Base-by-base conservation (phyloP, 2,329 filamentous ascomycete species). In the Rachicladosporium sp. region DNA sequence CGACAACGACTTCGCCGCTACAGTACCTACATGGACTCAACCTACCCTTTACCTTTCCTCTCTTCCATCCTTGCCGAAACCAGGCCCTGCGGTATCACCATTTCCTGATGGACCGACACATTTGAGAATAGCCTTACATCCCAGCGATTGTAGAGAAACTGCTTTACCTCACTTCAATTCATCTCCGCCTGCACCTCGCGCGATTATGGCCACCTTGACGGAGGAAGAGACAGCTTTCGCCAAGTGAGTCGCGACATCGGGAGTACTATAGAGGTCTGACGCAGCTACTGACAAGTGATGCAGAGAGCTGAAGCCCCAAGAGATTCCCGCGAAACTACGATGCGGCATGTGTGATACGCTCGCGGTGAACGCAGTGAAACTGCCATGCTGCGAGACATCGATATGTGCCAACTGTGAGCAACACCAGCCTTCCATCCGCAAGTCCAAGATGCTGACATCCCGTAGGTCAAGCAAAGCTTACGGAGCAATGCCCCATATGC, bases 311-410 rank as follows among this genome's bases (percentile, higher is more conserved):
- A 19, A 19, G 15, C 15, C 15, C 15, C 84, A 89, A 53, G 85
- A 91, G 46, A 87, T 95, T 42, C 91, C 91, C n/a, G 86, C 88
- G 55, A 95, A 94, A 70, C 74, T 98, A 47, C 82, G 88, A 63
- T 98, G 91, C 69, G 86, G 86, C 38, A 84, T 86, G 51, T 98
- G 91, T 65, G 91, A 82, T 66, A 87, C 84, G 61, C 71, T 96
- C 43, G 88, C 87, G 23, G 69, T 93, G 48, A 93, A 95, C 59
- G 85, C 89, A 7, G 93, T 86, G 60, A 83, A 88, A 47, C 70
- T 95, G 21, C 85, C 88, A 1, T 98, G 91, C 64, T 98, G 91
- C 62, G 91, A 95, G 56, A 89, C 93, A 58, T 80, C 83, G 31
- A 93, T 96, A 42, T 96, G 91, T 69, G 82, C 89, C 56, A 73